phyloP scores from a whole-genome alignment of 192 early-diverging fungal genomes.

The Backusella sp. region DNA sequence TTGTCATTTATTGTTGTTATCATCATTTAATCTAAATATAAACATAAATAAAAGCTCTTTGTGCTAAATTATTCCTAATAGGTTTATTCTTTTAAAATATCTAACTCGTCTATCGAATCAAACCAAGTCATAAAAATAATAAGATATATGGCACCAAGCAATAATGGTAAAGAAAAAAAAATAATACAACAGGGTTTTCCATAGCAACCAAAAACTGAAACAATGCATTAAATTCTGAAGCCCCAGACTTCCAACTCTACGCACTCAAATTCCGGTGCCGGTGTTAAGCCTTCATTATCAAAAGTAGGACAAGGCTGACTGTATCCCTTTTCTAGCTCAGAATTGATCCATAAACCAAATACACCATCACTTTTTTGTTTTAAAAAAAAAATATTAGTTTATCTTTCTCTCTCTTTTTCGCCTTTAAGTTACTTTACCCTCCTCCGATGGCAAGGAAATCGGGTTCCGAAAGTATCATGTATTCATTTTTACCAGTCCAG shows the following conservation, averaged over 20 bases:
- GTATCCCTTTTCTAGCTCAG: slow-evolving; percentile 68
- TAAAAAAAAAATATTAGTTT: neutral
- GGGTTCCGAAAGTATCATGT: slow-evolving; percentile 67
- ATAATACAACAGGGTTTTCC: neutral
- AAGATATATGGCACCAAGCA: neutral
- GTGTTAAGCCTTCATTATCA: slow-evolving; percentile 59
- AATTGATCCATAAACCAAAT: slow-evolving; percentile 76
- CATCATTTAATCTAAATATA: no score
- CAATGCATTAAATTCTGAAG: slow-evolving; percentile 12
- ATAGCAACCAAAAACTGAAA: neutral
- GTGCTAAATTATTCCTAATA: no score
- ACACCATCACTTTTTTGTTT: slow-evolving; percentile 53
- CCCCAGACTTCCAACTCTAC: slow-evolving; percentile 37
- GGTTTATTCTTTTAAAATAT: no score
- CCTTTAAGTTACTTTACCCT: slow-evolving; percentile 35
- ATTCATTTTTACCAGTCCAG: slow-evolving; percentile 77
- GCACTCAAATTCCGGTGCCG: slow-evolving; percentile 29
- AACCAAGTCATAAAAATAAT: no score
- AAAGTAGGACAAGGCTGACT: slow-evolving; percentile 70
- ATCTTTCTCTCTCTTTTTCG: neutral
- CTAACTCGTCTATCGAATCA: no score
- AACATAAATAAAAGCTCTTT: no score
- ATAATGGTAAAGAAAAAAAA: neutral
- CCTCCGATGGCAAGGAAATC: slow-evolving; percentile 77
- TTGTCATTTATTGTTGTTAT: no score